A percentile compares a stretch with the other conserved stretches of the same genome.
These are phyloP conservation scores for Vachellia collinsii DNA, from an alignment of 306 rosid genomes.

Conservation along the genomic window DNA sequence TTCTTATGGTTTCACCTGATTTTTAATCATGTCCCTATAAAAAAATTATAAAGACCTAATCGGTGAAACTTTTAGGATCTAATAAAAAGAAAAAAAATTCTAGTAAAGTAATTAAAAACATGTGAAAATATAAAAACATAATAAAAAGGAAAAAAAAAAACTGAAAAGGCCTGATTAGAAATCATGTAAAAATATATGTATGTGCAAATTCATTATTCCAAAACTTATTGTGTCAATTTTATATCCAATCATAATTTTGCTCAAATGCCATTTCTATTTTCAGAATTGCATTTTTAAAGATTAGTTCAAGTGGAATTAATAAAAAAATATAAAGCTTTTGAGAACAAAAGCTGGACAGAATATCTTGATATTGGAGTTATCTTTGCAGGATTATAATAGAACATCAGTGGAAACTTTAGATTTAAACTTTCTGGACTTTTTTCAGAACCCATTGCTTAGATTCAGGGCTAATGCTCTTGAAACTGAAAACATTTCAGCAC, in stretches of 20 bases:
- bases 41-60: no score
- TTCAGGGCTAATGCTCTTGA: constrained; percentile 18
- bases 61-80: no score
- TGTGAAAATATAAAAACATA: no score
- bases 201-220: no score
- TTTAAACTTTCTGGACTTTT: background rate
- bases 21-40: no score
- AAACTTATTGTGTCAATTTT: background rate
- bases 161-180: no score
- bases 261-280: background rate
- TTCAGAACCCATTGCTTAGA: background rate
- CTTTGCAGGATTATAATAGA: background rate
- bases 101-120: no score
- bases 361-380: background rate
- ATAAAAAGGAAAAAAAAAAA: no score
- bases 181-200: no score
- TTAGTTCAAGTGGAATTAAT: background rate
- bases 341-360: background rate
- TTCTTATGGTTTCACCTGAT: no score
- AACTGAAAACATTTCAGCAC: constrained; percentile 24
- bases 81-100: no score
- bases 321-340: background rate
- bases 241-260: background rate
- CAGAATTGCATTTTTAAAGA: background rate
- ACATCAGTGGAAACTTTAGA: background rate